phyloP scores from a whole-genome alignment of 1,139 yeast species.

The Candida sp. region DNA sequence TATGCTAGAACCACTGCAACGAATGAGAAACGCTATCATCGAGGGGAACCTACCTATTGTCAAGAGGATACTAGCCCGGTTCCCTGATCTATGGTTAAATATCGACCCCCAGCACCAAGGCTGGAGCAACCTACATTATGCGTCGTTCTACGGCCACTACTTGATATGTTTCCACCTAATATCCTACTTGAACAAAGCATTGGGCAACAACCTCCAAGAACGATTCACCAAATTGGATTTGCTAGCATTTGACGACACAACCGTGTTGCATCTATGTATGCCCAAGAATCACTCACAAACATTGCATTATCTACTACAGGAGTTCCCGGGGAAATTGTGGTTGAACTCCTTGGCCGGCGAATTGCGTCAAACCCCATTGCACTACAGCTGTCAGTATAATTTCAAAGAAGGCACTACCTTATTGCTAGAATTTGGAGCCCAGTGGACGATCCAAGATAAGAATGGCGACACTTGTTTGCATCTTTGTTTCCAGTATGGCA shows the following conservation, averaged over 20 bases:
- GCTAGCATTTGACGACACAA: conserved; percentile 65
- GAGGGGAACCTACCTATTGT: conserved; percentile 78
- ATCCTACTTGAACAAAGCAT: conserved; percentile 32
- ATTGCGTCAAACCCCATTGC: conserved; percentile 69
- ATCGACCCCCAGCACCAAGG: conserved; percentile 72
- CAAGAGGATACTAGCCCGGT: conserved; percentile 68
- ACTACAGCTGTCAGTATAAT: conserved; percentile 71
- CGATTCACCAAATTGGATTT: conserved; percentile 32
- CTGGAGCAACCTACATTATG: conserved; percentile 91
- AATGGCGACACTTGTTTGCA: conserved; percentile 83
- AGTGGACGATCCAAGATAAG: conserved; percentile 60
- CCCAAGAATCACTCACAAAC: conserved; percentile 74
- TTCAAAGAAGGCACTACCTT: conserved; percentile 73
- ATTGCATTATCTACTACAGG: conserved; percentile 79
- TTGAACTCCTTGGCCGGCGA: conserved; percentile 53
- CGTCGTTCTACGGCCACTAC: conserved; percentile 81
- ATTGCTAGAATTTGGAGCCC: conserved; percentile 82
- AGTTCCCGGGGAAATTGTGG: conserved; percentile 74
- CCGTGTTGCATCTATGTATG: conserved; percentile 81
- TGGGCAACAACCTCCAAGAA: conserved; percentile 17
- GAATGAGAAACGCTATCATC: conserved; percentile 77
- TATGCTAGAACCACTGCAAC: conserved; percentile 65
- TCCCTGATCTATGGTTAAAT: conserved; percentile 79
- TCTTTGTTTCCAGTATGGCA: conserved; percentile 79
- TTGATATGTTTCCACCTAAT: conserved; percentile 70